Base-by-base conservation (phyloP, 2,329 filamentous ascomycete species). In the Helotiales sp. region DNA sequence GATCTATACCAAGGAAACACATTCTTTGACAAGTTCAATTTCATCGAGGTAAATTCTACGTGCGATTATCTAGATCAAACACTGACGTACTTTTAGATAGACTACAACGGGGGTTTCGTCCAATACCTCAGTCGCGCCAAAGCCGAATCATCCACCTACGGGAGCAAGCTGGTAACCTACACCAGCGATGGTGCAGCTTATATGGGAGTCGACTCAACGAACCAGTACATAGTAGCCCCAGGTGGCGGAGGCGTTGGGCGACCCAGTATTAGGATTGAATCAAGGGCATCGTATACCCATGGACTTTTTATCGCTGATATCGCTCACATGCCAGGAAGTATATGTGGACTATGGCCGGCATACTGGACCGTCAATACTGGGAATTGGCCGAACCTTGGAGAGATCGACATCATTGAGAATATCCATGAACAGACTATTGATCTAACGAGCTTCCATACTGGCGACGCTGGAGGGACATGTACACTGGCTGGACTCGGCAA, bases 281-380 rank as follows among this genome's bases (percentile, higher is more conserved):
- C 85, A 70, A 86, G 82, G 55, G 77, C 82, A 51, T 71, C 76
- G 2, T 92, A 85, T 71, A 82, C 79, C 25, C 79, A 85, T 64
- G 88, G 86, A 0, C 78, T 92, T 8, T 83, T 91, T 63, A 84
- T 92, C 49, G 77, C 86, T 17, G 88, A 92, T 70, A 80, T 91
- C 49, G 76, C 77, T 13, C 88, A 91, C 65, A 91, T 91, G 86
- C 89, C 89, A 1, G 62, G 79, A 79, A 48, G 84, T 1, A 76
- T 82, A 50, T 92, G 89, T 64, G 89, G 89, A 19, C 79, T 82
- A 19, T 91, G 89, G 88, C 88, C 88, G 57, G 85, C 88, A 73
- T 90, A 80, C 38, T 57, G 58, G 58, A 57, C 54, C 6, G 81
- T 62, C 31, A 58, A 60, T 60, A 15, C 31, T 5, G 8, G 17